A percentile compares a stretch with the other conserved stretches of the same genome.
Conservation (phyloP, 2,329 filamentous ascomycete genomes). For the Stylonectria norvegica region DNA sequence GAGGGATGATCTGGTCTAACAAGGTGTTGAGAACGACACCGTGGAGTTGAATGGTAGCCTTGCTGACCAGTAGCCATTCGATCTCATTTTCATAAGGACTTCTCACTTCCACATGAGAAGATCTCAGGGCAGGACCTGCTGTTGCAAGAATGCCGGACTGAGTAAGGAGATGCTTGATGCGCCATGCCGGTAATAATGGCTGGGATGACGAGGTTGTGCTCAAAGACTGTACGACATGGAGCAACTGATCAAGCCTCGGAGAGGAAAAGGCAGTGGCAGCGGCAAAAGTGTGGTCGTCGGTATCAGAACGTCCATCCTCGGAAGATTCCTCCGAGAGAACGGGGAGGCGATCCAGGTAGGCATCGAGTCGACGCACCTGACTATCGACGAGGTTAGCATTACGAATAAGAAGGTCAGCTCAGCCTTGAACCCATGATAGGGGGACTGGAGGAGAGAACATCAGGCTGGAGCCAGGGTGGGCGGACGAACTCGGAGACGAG, state of each 20-base stretch:
- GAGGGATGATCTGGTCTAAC: constrained; percentile 75
- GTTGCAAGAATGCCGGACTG: constrained; percentile 56
- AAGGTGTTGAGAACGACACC: constrained; percentile 74
- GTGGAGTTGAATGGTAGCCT: constrained; percentile 88
- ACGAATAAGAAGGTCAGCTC: constrained; percentile 3
- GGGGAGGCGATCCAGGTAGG: constrained; percentile 61
- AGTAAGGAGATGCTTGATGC: constrained; percentile 60
- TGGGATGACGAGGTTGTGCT: constrained; percentile 66
- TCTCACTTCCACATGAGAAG: constrained; percentile 30
- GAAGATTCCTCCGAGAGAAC: constrained; percentile 39
- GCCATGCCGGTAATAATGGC: constrained; percentile 56
- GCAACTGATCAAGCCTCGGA: constrained; percentile 57
- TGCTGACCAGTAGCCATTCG: constrained; percentile 87
- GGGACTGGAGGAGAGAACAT: constrained; percentile 2
- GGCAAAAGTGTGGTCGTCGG: constrained; percentile 33
- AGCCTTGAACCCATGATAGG: constrained; percentile 1
- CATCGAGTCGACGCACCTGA: constrained; percentile 61
- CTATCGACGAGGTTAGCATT: constrained; percentile 33
- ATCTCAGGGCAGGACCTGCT: constrained; percentile 31
- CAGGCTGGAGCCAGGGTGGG: constrained; percentile 13
- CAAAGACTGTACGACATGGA: constrained; percentile 65
- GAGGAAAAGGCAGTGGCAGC: constrained; percentile 45
- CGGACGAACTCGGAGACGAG: constrained; percentile 30
- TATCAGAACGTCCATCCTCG: constrained; percentile 39
- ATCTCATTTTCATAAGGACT: constrained; percentile 69